A percentile compares a stretch with the other conserved stretches of the same genome.
phyloP scores from a whole-genome alignment of 163 green algal species.

The Chlamydomonas reinhardtii region DNA sequence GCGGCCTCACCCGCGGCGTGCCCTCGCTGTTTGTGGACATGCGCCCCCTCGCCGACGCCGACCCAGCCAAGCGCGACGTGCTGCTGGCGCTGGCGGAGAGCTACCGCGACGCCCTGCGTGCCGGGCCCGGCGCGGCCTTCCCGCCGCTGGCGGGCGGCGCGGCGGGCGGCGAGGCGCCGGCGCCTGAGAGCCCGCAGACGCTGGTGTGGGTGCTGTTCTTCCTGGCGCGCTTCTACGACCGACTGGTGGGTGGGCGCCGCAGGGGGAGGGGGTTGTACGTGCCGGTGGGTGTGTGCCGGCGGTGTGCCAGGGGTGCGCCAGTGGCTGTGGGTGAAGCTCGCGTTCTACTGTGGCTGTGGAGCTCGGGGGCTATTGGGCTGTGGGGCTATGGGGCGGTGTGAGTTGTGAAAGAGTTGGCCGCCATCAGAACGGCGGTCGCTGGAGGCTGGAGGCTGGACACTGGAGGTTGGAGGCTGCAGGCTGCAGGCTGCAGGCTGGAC shows the following conservation, averaged over 20 bases:
- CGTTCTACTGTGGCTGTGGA: no score
- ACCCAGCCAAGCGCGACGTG: slow-evolving; percentile 42
- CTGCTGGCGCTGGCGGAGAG: slow-evolving; percentile 74
- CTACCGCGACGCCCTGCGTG: slow-evolving; percentile 52
- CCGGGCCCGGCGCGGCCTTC: slow-evolving; percentile 40
- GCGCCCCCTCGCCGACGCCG: slow-evolving; percentile 74
- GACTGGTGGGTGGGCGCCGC: slow-evolving; percentile 54
- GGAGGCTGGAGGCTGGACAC: no score
- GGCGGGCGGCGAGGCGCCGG: background rate
- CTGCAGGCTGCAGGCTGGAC: no score
- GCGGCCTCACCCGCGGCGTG: slow-evolving; percentile 87
- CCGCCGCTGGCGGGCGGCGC: slow-evolving; percentile 42
- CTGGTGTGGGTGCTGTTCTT: slow-evolving; percentile 84
- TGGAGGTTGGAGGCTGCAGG: no score
- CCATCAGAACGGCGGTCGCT: no score
- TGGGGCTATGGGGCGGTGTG: no score
- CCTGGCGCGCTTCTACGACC: slow-evolving; percentile 88
- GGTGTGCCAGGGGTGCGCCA: no score
- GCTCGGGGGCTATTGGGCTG: no score
- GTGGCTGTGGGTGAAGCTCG: no score
- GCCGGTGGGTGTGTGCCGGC: background rate
- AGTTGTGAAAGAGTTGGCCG: no score
- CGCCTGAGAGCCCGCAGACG: slow-evolving; percentile 44
- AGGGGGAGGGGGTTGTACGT: background rate
- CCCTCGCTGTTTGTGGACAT: slow-evolving; percentile 95